A percentile compares a stretch with the other conserved stretches of the same genome.
Conservation (phyloP, 345 rosid species). For the Physaria fendleri region DNA sequence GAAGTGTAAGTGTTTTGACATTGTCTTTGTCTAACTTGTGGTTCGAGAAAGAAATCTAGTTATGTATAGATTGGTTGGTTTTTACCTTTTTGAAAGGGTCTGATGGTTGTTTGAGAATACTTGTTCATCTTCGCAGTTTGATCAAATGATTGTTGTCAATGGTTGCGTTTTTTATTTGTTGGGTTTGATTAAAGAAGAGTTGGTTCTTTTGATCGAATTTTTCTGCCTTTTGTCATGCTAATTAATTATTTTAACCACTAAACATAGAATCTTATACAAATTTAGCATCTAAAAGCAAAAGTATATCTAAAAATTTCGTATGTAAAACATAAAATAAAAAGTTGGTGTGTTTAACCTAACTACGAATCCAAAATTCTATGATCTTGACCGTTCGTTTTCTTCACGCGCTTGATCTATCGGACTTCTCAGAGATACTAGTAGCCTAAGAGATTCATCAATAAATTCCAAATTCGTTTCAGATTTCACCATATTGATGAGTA, state of each 20-base stretch:
- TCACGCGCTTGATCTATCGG: conserved; percentile 9
- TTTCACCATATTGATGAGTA: background rate
- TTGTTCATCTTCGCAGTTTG: background rate
- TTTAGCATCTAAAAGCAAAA: background rate
- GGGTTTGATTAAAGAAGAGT: background rate
- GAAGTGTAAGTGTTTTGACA: background rate
- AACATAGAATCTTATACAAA: background rate
- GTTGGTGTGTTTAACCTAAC: background rate
- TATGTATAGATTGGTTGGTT: conserved; percentile 6
- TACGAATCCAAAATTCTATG: background rate
- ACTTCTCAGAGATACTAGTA: background rate
- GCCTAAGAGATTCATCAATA: background rate
- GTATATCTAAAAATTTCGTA: too few relatives aligned
- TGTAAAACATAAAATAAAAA: background rate
- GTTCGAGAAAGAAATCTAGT: conserved; percentile 10
- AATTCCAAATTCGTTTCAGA: background rate
- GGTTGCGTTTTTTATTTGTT: conserved; percentile 4
- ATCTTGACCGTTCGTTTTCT: conserved; percentile 7
- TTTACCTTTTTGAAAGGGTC: background rate
- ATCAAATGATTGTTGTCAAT: background rate
- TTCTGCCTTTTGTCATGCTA: background rate
- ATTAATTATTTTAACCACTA: background rate
- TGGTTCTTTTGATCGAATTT: background rate
- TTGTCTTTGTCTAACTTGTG: background rate
- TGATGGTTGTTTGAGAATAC: conserved; percentile 12